Evolutionary conservation across 352 stramenopile species (phyloP), one percentile per base, ranked within the genome.

Genomic region (Globisporangium paddicum): DNA sequence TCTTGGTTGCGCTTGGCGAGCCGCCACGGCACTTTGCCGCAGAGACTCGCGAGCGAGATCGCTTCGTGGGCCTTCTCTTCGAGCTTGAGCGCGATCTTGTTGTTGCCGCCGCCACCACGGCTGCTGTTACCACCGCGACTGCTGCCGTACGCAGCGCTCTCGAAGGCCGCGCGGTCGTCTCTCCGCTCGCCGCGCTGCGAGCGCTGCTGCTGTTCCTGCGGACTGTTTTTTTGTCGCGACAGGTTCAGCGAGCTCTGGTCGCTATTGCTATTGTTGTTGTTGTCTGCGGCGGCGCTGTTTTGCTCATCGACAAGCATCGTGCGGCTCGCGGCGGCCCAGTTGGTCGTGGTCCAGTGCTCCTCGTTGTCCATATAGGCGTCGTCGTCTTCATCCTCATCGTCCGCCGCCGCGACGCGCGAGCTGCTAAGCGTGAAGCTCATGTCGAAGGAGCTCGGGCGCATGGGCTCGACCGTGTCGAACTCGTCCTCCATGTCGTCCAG

Each of bases 381-480:
- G 44, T 57, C 40, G n/a, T 63, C 64, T 53, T 74, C 64, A 23
- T 61, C 60, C 13, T 45, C 60, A n/a, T 45, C 62, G 9, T 55
- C 55, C 0, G 71, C 55, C 26, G 56, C 57, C 30, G 60, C 59
- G 40, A 72, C 52, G 49, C 71, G 68, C 63, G 86, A 75, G 68
- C 69, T 72, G 57, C 76, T 77, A 9, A 91, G 79, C 32, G 79
- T 90, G 70, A 92, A 92, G 63, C 80, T 90, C 79, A 90, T 88
- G 76, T 95, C 83, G 64, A 95, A 95, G 30, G 83, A 93, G 62
- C 86, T 92, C n/a, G 86, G 73, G 4, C 86, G 86, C 72, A 93
- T 86, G 48, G 86, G 86, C 72, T 93, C 86, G 14, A 95, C 79
- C 2, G 72, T 83, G 66, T 95, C 86, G 46, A 83, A 90, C 54